Conservation (phyloP, 2,329 filamentous ascomycete genomes). For the Monosporascus sp. region DNA sequence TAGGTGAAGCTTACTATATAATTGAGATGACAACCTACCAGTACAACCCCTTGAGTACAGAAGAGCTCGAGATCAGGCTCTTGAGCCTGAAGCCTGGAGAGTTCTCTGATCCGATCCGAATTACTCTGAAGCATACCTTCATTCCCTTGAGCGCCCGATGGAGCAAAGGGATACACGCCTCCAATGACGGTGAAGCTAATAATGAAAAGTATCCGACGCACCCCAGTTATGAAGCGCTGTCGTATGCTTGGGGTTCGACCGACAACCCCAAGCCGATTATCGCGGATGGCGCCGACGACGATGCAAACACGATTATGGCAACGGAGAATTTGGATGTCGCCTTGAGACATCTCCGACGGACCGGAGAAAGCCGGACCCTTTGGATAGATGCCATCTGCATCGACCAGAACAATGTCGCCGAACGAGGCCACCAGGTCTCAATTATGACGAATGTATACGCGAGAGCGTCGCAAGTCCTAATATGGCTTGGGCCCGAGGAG, state of each 20-base stretch:
- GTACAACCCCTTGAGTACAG: neutral
- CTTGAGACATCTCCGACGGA: neutral
- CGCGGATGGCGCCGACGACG: neutral
- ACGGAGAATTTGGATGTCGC: neutral
- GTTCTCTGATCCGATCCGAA: neutral
- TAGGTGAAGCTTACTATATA: neutral
- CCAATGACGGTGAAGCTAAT: too few species aligned
- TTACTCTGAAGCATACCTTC: neutral
- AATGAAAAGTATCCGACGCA: too few species aligned
- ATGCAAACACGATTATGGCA: neutral
- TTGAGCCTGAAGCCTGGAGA: neutral
- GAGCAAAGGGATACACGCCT: too few species aligned
- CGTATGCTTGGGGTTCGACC: neutral
- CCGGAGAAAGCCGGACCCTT: neutral
- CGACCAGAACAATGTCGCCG: neutral
- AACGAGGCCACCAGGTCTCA: slow-evolving; percentile 1
- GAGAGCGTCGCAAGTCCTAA: neutral
- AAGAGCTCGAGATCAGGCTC: neutral
- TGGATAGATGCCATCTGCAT: slow-evolving; percentile 5
- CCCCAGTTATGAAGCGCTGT: neutral
- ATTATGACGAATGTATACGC: slow-evolving; percentile 1
- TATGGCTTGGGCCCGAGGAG: neutral
- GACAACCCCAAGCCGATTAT: neutral
- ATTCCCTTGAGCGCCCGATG: neutral
- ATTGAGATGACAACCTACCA: neutral